Evolutionary conservation across 768 basidiomycete genomes (phyloP), one percentile per base, ranked within the genome.

Genomic region (Exidia glandulosa): DNA sequence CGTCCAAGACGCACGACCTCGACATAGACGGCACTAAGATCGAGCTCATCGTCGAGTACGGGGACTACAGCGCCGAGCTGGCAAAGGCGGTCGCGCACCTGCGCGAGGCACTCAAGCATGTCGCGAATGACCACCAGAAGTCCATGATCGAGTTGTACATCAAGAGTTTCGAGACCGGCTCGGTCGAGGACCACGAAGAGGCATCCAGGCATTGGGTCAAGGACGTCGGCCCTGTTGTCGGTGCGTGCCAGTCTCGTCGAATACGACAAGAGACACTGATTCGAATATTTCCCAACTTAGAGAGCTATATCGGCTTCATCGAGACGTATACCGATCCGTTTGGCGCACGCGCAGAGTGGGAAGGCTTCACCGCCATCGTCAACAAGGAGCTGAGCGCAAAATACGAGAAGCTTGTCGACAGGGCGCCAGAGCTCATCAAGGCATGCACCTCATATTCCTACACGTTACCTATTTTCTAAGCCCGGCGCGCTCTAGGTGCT

Each of bases 261-360:
- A n/a, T n/a, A n/a, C n/a, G n/a, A n/a, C n/a, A n/a, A n/a, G n/a
- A n/a, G n/a, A n/a, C n/a, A n/a, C n/a, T n/a, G n/a, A n/a, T n/a
- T n/a, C n/a, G n/a, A n/a, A n/a, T n/a, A n/a, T n/a, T n/a, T n/a
- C n/a, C n/a, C n/a, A n/a, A n/a, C n/a, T n/a, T n/a, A n/a, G 91
- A 94, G 71, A 87, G 83, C 32, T 92, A 93, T 70, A 84, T 93
- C 60, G 90, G 90, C 27, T 90, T 90, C 69, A 79, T 90, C 41
- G 88, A 90, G 76, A 90, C 86, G 1, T 90, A 90, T 62, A 86
- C 92, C 19, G 92, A 94, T 67, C 92, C 92, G 6, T 92, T 89
- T 61, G 92, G 91, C 34, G 86, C 81, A n/a, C 83, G 92, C 57
- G 92, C 92, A 0, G 92, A 94, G 70, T 94, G 91, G 91, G 90